These are phyloP conservation scores for Hypomontagnella submonticulosa DNA, from an alignment of 495 filamentous ascomycete species.

Conservation along the genomic window DNA sequence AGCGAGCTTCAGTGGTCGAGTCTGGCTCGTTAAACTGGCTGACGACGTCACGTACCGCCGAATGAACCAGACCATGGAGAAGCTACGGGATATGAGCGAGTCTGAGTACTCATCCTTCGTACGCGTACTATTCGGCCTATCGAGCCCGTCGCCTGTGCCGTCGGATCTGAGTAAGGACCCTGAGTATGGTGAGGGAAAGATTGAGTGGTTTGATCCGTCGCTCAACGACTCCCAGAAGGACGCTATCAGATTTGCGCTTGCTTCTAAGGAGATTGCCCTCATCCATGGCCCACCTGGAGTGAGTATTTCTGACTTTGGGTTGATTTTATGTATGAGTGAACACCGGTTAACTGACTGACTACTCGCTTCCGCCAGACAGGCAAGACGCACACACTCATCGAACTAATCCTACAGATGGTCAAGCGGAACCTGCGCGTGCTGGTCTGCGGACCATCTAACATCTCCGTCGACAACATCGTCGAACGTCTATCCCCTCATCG, in stretches of 20 bases:
- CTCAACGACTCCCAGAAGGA: constrained; percentile 93
- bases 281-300: constrained; percentile 94
- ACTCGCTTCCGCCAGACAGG: constrained; percentile 67
- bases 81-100: constrained; percentile 76
- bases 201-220: constrained; percentile 80
- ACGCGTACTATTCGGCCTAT: constrained; percentile 82
- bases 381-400: constrained; percentile 97
- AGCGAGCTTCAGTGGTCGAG: constrained; percentile 66
- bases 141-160: constrained; percentile 66
- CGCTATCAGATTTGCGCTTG: constrained; percentile 88
- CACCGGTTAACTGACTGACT: neutral
- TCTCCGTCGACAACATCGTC: constrained; percentile 99
- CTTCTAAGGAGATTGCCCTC: constrained; percentile 83
- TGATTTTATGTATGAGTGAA: neutral
- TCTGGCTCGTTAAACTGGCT: constrained; percentile 86
- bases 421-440: constrained; percentile 76
- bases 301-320: constrained; percentile 37
- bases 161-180: constrained; percentile 51
- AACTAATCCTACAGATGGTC: constrained; percentile 89
- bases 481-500: constrained; percentile 86
- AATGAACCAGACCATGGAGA: constrained; percentile 91
- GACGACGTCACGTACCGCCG: constrained; percentile 93
- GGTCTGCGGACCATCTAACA: constrained; percentile 95
- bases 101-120: constrained; percentile 78
- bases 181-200: constrained; percentile 51